Conservation (phyloP, 1,139 yeast species). For the Candida smagusa region DNA sequence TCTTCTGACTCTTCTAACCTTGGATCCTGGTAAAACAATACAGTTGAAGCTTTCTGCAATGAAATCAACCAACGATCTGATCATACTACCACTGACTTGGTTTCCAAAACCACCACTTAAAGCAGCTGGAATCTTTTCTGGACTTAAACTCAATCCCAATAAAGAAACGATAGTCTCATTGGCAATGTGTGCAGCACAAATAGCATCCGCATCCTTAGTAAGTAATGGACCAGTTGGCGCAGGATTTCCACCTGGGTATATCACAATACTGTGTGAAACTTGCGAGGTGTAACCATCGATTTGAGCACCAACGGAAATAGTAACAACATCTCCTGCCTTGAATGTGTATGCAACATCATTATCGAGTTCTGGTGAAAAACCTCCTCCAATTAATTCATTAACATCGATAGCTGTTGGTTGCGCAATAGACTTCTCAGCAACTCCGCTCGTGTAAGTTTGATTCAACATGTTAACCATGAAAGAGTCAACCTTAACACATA, state of each 20-base stretch:
- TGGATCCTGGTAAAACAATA: constrained; percentile 85
- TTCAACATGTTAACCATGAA: constrained; percentile 57
- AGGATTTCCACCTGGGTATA: constrained; percentile 59
- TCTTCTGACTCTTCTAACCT: constrained; percentile 86
- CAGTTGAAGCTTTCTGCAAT: constrained; percentile 81
- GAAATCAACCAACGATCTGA: constrained; percentile 74
- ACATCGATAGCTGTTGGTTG: constrained; percentile 87
- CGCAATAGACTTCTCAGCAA: constrained; percentile 83
- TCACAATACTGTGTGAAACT: constrained; percentile 81
- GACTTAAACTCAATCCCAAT: constrained; percentile 69
- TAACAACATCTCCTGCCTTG: constrained; percentile 79
- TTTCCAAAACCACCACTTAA: constrained; percentile 26
- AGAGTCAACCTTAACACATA: constrained; percentile 80
- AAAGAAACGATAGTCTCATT: constrained; percentile 76
- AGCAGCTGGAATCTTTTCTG: constrained; percentile 63
- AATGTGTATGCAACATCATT: constrained; percentile 55
- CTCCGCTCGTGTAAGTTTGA: constrained; percentile 51
- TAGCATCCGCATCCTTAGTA: constrained; percentile 85
- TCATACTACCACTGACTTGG: constrained; percentile 60
- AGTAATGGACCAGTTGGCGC: constrained; percentile 71
- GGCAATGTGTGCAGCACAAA: constrained; percentile 86
- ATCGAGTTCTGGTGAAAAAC: constrained; percentile 84
- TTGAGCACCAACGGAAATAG: constrained; percentile 82
- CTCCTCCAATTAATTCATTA: constrained; percentile 64
- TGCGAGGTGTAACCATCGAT: constrained; percentile 93